A percentile compares a stretch with the other conserved stretches of the same genome.
Evolutionary conservation across 2,329 filamentous ascomycete species (phyloP).

Genomic region (Lasiodiplodia theobromae): DNA sequence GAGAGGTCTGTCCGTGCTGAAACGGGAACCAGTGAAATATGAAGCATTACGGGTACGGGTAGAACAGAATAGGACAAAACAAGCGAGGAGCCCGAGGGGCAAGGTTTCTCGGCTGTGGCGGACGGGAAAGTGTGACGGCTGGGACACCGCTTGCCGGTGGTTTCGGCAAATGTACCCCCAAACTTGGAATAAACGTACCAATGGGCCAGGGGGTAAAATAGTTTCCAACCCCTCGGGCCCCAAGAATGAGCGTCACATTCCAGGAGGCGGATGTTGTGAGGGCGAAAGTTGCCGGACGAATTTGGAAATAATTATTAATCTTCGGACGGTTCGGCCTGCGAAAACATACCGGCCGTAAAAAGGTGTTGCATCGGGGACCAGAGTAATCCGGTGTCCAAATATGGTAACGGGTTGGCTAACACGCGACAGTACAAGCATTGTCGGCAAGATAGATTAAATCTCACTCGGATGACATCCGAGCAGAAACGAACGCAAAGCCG

Average conservation of each 20-base stretch:
- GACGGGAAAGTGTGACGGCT: background rate
- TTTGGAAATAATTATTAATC: no score
- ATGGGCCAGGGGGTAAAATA: background rate
- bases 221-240: background rate
- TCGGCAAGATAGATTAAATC: no score
- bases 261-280: no score
- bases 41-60: background rate
- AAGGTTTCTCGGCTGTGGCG: conserved; percentile 11
- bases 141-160: background rate
- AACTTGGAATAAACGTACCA: conserved; percentile 3
- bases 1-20: background rate
- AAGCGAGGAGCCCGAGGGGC: background rate
- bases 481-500: no score
- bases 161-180: background rate
- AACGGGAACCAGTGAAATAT: background rate
- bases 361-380: no score
- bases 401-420: no score
- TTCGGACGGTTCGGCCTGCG: no score
- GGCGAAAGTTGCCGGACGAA: no score
- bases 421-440: no score
- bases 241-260: background rate
- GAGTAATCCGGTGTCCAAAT: no score
- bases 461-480: no score
- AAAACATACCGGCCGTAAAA: no score
- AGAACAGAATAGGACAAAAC: background rate